Base-by-base conservation (phyloP, 2,329 filamentous ascomycete species). In the Alternaria viburni region DNA sequence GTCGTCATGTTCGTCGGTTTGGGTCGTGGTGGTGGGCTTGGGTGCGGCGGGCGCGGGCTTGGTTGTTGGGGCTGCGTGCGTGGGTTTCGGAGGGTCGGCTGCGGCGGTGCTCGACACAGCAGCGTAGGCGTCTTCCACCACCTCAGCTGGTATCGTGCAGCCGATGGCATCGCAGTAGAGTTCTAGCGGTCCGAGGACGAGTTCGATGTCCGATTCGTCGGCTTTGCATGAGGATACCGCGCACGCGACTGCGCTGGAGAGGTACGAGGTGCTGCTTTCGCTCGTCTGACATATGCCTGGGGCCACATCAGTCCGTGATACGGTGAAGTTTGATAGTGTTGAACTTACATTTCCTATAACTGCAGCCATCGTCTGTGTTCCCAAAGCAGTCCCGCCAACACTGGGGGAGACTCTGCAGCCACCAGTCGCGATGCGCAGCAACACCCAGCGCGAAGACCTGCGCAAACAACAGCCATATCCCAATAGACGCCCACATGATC, bases 281-380 rank as follows among this genome's bases (percentile, higher is more conserved):
- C 69, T 70, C 5, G 69, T 66, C 10, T 73, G 62, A 68, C 72
- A 76, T 36, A 76, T 71, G 54, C 73, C 74, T 76, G 30, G 19
- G 19, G 21, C 21, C 12, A 12, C 12, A 9, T 70, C 52, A 69
- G 68, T 47, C 11, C 2, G 19, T 21, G 55, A 8, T 6, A 15
- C 19, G 8, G 13, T 4, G 45, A 12, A 26, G 9, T 13, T 1
- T 13, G 10, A 12, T 11, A 9, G 26, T 11, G 12, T 2, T 32
- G 41, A 10, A 69, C 69, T 62, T 32, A 73, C 71, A 71, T 30
- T 64, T 65, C 17, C 59, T 61, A 12, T 69, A 72, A 23, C 62
- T 61, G 60, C 73, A 76, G 19, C 68, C 69, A 10, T 65, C 55
- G n/a, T 60, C 47, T 28, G 59, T 68, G 43, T 55, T 57, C 10